Base-by-base conservation (phyloP, 192 early-diverging fungal species). In the Backusella circina region DNA sequence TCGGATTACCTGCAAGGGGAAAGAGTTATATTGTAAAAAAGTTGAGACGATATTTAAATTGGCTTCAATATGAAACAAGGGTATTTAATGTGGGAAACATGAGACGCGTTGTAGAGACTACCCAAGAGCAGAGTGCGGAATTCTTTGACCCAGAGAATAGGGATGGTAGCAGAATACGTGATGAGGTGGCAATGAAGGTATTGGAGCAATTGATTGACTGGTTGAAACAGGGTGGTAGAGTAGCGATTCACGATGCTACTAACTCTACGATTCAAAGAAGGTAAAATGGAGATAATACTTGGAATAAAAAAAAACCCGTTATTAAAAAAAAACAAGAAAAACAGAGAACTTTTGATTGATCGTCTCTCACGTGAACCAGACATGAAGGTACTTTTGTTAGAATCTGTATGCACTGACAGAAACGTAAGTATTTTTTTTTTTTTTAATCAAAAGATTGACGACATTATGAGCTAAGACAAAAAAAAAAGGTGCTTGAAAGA, bases 1-100 rank as follows among this genome's bases (percentile, higher is more conserved):
- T 96, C 28, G 98, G 98, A 5, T 80, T 98, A 44, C 98, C 98
- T 32, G 98, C 97, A 4, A 85, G 97, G 64, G 98, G 98, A 30
- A 99, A 99, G 83, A 89, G 88, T 87, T 96, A 98, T 77, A 92
- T 99, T 73, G 95, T 95, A 80, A 98, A 98, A 75, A 99, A 99
- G 78, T 87, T 99, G 26, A 90, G 91, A 78, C 91, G 96, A 54
- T 99, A 96, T 86, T 83, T 94, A 81, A 91, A 87, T 15, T 92
- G 91, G 90, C 85, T 94, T 30, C 91, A 91, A 28, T 96, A 92
- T 73, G 88, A 91, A 74, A 93, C 92, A 5, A 90, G 88, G 78
- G 91, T 93, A 8, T 97, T 99, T 80, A 99, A 99, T 77, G 98
- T 99, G 7, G 98, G 98, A 70, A 98, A 98, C 83, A 87, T 93